These are phyloP conservation scores for Pneumocystis canis DNA, from an alignment of 1,139 yeast genomes.

Conservation along the genomic window DNA sequence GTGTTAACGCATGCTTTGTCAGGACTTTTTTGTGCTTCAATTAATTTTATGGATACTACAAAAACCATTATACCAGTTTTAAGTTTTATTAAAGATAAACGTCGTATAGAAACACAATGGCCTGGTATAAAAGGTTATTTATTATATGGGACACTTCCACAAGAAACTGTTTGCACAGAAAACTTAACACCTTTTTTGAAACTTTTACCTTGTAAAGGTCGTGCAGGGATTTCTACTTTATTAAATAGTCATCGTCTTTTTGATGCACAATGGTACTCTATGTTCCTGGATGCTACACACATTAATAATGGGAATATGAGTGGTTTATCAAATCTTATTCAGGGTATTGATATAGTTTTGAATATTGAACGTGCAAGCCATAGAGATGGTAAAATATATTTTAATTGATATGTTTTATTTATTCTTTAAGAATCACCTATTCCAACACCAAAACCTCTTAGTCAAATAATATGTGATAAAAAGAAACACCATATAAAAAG, in stretches of 20 bases:
- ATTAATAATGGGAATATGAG: conserved; percentile 36
- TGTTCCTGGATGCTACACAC: conserved; percentile 73
- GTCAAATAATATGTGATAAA: conserved; percentile 55
- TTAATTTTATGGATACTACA: conserved; percentile 71
- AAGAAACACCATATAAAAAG: conserved; percentile 38
- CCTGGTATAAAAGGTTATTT: conserved; percentile 33
- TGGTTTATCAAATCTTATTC: conserved; percentile 39
- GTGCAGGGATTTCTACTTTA: conserved; percentile 72
- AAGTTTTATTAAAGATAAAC: conserved; percentile 25
- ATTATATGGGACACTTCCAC: conserved; percentile 76
- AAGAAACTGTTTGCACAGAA: conserved; percentile 95
- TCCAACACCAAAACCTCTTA: conserved; percentile 64
- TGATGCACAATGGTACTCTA: conserved; percentile 87
- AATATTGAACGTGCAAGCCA: conserved; percentile 56
- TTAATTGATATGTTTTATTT: background rate
- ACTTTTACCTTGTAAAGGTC: conserved; percentile 81
- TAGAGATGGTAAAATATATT: conserved; percentile 5
- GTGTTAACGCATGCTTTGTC: conserved; percentile 60
- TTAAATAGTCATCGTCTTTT: conserved; percentile 92
- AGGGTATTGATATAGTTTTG: conserved; percentile 58
- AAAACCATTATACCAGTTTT: conserved; percentile 58
- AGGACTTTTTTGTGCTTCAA: conserved; percentile 89
- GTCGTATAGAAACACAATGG: background rate
- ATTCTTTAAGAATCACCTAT: conserved; percentile 39
- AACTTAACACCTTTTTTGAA: conserved; percentile 87